Evolutionary conservation across 2,329 filamentous ascomycete genomes (phyloP).

Genomic region (Allantophomopsis lycopodina): DNA sequence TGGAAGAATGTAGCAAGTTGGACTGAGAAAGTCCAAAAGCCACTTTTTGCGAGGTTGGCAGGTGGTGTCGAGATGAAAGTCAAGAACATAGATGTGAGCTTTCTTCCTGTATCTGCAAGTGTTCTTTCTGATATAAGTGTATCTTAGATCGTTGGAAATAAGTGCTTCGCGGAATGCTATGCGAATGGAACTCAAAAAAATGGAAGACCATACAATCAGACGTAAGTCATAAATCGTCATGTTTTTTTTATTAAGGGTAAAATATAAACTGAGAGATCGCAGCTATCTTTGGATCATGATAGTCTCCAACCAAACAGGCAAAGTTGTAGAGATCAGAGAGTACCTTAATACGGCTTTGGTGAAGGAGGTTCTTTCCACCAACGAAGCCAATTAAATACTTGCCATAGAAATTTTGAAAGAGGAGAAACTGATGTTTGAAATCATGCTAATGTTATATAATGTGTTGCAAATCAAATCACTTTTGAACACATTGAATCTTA

Average conservation of each 20-base stretch:
- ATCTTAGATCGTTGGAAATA: too few species aligned
- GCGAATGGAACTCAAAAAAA: conserved; percentile 4
- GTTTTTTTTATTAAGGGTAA: background rate
- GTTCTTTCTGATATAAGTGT: background rate
- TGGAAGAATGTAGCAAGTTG: conserved; percentile 2
- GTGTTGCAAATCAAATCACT: too few species aligned
- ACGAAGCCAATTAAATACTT: background rate
- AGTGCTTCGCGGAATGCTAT: too few species aligned
- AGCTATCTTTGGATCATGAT: conserved; percentile 5
- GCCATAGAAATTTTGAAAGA: too few species aligned
- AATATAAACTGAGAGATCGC: background rate
- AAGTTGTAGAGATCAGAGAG: conserved; percentile 4
- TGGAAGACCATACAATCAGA: conserved; percentile 4
- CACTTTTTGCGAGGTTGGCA: background rate
- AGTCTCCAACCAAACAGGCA: conserved; percentile 3
- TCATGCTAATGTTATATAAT: too few species aligned
- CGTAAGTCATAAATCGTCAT: background rate
- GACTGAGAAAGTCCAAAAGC: background rate
- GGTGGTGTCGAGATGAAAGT: conserved; percentile 2
- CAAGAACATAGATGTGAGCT: background rate
- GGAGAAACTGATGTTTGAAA: too few species aligned
- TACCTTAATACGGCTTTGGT: conserved; percentile 4
- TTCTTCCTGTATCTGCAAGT: background rate
- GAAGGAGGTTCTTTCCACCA: conserved; percentile 2
- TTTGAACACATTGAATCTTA: too few species aligned